A percentile compares a stretch with the other conserved stretches of the same genome.
Evolutionary conservation across 2,329 filamentous ascomycete species (phyloP).

Genomic region (Fusarium sp.): DNA sequence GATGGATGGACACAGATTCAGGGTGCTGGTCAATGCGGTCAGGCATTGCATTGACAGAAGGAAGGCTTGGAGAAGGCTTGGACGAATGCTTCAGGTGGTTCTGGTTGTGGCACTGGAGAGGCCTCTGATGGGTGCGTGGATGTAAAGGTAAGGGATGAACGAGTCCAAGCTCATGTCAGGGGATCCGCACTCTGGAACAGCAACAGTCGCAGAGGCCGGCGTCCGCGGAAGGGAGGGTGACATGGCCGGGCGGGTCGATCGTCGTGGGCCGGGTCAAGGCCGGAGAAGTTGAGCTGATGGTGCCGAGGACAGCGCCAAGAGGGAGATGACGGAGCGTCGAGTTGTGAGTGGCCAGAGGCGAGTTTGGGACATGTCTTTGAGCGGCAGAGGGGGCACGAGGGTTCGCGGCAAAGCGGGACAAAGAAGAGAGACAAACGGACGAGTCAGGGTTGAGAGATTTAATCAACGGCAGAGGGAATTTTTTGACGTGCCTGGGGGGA

Average conservation of each 20-base stretch:
- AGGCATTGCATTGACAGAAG: not conserved
- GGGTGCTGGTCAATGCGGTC: slow-evolving; percentile 1
- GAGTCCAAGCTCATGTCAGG: slow-evolving; percentile 6
- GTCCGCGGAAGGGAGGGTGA: not conserved
- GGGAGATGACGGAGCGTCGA: not conserved
- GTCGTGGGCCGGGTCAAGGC: not conserved
- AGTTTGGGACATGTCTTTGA: not conserved
- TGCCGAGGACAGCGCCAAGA: not conserved
- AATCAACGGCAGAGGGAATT: not conserved
- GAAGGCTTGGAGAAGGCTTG: not conserved
- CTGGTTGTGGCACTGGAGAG: not conserved
- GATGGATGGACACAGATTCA: not conserved
- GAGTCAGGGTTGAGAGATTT: slow-evolving; percentile 10
- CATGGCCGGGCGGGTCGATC: slow-evolving; percentile 4
- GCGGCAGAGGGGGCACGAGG: not conserved
- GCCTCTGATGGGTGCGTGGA: not conserved
- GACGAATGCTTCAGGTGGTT: not conserved
- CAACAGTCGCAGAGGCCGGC: not conserved
- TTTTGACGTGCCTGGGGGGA: not conserved
- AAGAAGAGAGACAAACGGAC: not conserved
- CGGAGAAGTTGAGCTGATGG: not conserved
- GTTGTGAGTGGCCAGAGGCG: not conserved
- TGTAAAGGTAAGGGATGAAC: slow-evolving; percentile 1
- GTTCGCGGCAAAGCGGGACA: not conserved
- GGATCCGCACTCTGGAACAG: slow-evolving; percentile 6